Conservation (phyloP, 805 yeast species). For the Starmerella floricola region DNA sequence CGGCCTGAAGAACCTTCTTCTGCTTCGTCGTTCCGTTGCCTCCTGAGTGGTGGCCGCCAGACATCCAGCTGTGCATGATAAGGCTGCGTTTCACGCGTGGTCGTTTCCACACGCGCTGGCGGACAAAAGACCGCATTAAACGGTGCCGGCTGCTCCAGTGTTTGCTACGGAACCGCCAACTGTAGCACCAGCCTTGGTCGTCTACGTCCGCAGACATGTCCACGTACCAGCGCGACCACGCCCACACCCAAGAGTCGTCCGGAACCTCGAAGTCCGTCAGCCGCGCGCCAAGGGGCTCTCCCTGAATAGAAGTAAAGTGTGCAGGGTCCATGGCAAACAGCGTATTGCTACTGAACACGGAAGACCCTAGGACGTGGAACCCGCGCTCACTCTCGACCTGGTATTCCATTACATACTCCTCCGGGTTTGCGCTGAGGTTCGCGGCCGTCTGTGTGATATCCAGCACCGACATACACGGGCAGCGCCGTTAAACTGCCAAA, state of each 20-base stretch:
- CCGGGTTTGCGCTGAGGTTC: constrained; percentile 10
- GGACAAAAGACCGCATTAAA: constrained; percentile 46
- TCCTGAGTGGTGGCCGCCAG: neutral
- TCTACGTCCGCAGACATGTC: constrained; percentile 60
- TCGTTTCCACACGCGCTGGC: constrained; percentile 57
- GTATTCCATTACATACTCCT: constrained; percentile 21
- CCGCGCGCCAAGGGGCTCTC: constrained; percentile 23
- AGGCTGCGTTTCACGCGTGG: constrained; percentile 18
- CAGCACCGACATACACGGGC: neutral
- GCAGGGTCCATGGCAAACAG: constrained; percentile 32
- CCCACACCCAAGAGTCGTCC: constrained; percentile 53
- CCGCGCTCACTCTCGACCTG: constrained; percentile 35
- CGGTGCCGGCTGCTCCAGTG: constrained; percentile 53
- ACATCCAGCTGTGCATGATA: neutral
- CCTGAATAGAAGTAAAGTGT: constrained; percentile 28
- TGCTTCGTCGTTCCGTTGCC: no score
- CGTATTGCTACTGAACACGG: constrained; percentile 29
- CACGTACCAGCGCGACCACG: constrained; percentile 61
- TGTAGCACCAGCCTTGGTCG: constrained; percentile 76
- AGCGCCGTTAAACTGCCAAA: no score
- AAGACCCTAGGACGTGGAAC: constrained; percentile 30
- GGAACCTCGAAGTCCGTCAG: constrained; percentile 34
- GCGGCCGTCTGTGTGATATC: neutral
- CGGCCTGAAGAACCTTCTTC: no score
- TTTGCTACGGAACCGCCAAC: constrained; percentile 37